These are phyloP conservation scores for Stephania japonica DNA, from an alignment of 164 flowering plant genomes.

Conservation along the genomic window DNA sequence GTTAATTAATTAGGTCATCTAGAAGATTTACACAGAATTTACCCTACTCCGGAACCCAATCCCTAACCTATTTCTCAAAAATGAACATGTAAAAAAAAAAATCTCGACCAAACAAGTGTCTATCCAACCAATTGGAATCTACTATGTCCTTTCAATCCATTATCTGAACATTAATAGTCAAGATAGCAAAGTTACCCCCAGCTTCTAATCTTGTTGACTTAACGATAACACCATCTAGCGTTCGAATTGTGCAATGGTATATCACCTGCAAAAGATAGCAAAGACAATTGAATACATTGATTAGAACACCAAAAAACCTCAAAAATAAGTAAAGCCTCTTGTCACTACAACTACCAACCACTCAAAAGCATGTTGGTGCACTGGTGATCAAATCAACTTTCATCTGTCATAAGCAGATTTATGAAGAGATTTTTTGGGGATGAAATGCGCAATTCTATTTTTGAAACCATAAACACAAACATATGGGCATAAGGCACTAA, in stretches of 20 bases:
- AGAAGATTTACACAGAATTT: too few species aligned
- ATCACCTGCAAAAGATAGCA: constrained; percentile 43
- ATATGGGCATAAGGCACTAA: too few species aligned
- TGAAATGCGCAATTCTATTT: not conserved
- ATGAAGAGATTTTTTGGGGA: not conserved
- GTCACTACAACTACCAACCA: not conserved
- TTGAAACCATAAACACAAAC: not conserved
- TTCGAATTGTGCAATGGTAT: constrained; percentile 80
- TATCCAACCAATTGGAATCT: not conserved
- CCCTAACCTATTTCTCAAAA: not conserved
- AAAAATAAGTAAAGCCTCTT: not conserved
- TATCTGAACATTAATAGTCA: not conserved
- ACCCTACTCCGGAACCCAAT: not conserved
- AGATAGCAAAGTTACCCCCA: constrained; percentile 50
- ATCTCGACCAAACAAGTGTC: not conserved
- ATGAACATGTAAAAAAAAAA: too few species aligned
- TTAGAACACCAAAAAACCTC: not conserved
- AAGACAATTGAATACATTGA: not conserved
- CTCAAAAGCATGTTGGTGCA: not conserved
- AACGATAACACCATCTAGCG: constrained; percentile 81
- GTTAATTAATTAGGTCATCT: not conserved
- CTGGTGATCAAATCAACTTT: not conserved
- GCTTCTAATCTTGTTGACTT: constrained; percentile 63
- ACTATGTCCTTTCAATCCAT: not conserved
- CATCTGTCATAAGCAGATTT: not conserved